Evolutionary conservation across 148 eudicot genomes (phyloP).

Genomic region (Chenopodium album): DNA sequence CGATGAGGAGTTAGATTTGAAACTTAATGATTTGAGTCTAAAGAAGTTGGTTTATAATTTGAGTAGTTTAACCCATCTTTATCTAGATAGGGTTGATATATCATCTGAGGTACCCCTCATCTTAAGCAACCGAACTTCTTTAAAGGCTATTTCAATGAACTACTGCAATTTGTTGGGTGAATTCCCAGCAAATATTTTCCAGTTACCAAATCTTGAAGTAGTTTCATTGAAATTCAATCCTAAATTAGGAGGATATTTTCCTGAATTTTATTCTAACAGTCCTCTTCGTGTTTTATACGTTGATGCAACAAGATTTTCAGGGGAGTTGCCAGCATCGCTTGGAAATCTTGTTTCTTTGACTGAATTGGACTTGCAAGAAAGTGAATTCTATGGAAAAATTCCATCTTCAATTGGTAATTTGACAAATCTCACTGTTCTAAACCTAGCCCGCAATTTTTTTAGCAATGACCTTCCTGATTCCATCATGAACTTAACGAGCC

Average conservation of each 20-base stretch:
- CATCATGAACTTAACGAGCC: constrained; percentile 1
- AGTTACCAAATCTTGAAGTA: constrained; percentile 25
- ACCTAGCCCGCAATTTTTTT: background rate
- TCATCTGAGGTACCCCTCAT: constrained; percentile 26
- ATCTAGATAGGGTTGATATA: constrained; percentile 8
- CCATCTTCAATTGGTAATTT: constrained; percentile 24
- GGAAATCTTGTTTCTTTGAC: constrained; percentile 10
- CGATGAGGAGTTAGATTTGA: background rate
- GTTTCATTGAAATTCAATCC: constrained; percentile 10
- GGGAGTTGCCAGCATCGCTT: constrained; percentile 27
- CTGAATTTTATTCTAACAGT: constrained; percentile 23
- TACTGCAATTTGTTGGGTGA: constrained; percentile 21
- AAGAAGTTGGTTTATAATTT: constrained; percentile 2
- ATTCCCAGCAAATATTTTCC: constrained; percentile 8
- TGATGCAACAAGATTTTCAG: constrained; percentile 14
- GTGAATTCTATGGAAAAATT: constrained; percentile 15
- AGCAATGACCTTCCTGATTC: background rate
- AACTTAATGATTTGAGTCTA: constrained; percentile 6
- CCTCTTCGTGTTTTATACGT: background rate
- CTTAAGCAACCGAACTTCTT: constrained; percentile 19
- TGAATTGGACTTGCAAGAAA: background rate
- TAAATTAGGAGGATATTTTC: constrained; percentile 21
- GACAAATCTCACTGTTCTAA: constrained; percentile 4
- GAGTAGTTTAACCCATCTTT: constrained; percentile 3
- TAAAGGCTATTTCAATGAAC: background rate